These are phyloP conservation scores for Aspergillus sojae DNA, from an alignment of 2,329 filamentous ascomycete genomes.

Conservation along the genomic window DNA sequence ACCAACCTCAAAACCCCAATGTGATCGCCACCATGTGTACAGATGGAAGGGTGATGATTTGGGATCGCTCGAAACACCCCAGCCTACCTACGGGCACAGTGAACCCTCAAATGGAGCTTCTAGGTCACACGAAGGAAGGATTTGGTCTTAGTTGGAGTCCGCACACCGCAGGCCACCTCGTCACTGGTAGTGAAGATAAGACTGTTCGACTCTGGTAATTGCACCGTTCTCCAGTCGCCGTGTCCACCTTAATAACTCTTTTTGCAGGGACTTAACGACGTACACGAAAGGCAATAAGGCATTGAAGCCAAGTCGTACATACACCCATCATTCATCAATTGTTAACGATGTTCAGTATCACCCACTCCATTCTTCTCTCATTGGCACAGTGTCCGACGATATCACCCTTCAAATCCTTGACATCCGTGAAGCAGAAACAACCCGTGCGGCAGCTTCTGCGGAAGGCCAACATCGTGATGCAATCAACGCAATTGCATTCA, in stretches of 20 bases:
- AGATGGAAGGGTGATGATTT: conserved; percentile 86
- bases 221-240: neutral
- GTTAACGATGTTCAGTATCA: conserved; percentile 98
- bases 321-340: conserved; percentile 84
- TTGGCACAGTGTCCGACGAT: conserved; percentile 94
- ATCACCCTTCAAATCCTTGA: conserved; percentile 91
- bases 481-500: conserved; percentile 95
- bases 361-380: conserved; percentile 78
- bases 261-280: conserved; percentile 73
- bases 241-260: neutral
- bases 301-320: conserved; percentile 72
- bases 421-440: conserved; percentile 68
- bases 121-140: conserved; percentile 84
- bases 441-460: conserved; percentile 69
- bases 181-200: conserved; percentile 87
- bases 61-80: conserved; percentile 93
- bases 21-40: conserved; percentile 92
- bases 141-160: conserved; percentile 95
- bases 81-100: conserved; percentile 72
- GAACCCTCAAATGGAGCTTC: conserved; percentile 79
- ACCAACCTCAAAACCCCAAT: conserved; percentile 96
- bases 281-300: conserved; percentile 70
- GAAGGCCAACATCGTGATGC: conserved; percentile 82
- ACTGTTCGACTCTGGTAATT: conserved; percentile 87
- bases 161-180: conserved; percentile 76